phyloP scores from a whole-genome alignment of 2,329 filamentous ascomycete species.

The Exophiala lecanii-corni region DNA sequence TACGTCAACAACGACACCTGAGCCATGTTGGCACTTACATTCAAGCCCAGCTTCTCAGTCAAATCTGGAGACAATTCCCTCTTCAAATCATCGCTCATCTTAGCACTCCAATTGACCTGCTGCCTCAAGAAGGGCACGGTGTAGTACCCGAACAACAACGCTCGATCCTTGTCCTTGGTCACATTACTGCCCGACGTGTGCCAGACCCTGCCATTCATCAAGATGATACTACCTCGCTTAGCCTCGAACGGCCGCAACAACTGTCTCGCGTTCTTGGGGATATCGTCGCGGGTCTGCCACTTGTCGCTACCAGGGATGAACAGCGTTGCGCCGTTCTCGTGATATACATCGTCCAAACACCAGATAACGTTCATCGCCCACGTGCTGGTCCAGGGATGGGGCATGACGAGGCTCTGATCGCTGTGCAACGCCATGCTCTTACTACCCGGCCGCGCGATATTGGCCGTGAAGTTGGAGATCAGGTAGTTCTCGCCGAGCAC shows the following conservation, averaged over 20 bases:
- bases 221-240: constrained; percentile 31
- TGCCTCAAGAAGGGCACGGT: constrained; percentile 30
- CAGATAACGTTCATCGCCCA: constrained; percentile 30
- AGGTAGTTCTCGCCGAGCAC: constrained; percentile 31
- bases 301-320: constrained; percentile 17
- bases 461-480: constrained; percentile 35
- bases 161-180: constrained; percentile 31
- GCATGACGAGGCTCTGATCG: constrained; percentile 32
- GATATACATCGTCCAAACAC: constrained; percentile 31
- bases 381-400: constrained; percentile 31
- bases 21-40: not conserved
- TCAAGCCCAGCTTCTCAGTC: constrained; percentile 30
- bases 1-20: not conserved
- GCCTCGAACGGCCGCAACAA: constrained; percentile 32
- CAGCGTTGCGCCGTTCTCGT: constrained; percentile 30
- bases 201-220: constrained; percentile 35
- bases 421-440: constrained; percentile 33
- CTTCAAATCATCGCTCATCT: constrained; percentile 29
- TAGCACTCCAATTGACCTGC: constrained; percentile 33
- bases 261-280: constrained; percentile 21
- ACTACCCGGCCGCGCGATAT: constrained; percentile 33
- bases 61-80: constrained; percentile 25
- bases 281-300: constrained; percentile 4
- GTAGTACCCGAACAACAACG: constrained; percentile 34
- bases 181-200: constrained; percentile 33